Evolutionary conservation across 345 rosid species (phyloP), one percentile per base, ranked within the genome.

Genomic region (Rhodomyrtus tomentosa): DNA sequence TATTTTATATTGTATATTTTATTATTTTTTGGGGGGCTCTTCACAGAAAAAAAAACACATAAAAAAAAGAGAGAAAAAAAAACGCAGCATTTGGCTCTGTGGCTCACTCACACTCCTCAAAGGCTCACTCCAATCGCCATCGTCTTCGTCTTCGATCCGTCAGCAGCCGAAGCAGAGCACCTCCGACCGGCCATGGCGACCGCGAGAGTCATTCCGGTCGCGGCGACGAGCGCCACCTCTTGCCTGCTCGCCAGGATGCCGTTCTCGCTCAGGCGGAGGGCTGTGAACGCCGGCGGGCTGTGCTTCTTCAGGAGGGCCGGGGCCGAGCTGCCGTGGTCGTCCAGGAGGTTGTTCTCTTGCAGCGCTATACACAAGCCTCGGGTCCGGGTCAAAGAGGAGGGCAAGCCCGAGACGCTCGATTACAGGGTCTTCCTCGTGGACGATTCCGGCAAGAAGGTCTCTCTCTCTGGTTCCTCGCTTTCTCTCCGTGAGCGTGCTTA

Each of bases 361-460:
- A 83, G 53, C 6, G 94, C 96, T 15, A 89, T 92, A 2, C 88
- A 94, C 83, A 94, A 89, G 20, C 95, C 98, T 72, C 86, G 91
- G 87, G 88, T 92, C 79, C 89, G 85, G 87, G 88, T 90, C 88
- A 90, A 90, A 85, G 94, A 93, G 87, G 96, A 93, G 85, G 98
- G 98, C 42, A 93, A 88, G 86, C 91, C 96, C 14, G 95, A 94
- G 84, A 89, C 98, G 83, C 89, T 95, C 24, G 98, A 95, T 83
- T 94, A 94, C 89, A 90, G 98, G 2, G 94, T 94, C 82, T 94
- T 93, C 92, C 92, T 94, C 87, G 90, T 88, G 72, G 93, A 93
- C 85, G 85, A 87, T 54, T 91, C 98, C 10, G 96, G 94, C 53
- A 95, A 93, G 89, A 95, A 88, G 96, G 98, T 93, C 3, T 45